Evolutionary conservation across 257 asterid genomes (phyloP).

Genomic region (Primulina huaijiensis): DNA sequence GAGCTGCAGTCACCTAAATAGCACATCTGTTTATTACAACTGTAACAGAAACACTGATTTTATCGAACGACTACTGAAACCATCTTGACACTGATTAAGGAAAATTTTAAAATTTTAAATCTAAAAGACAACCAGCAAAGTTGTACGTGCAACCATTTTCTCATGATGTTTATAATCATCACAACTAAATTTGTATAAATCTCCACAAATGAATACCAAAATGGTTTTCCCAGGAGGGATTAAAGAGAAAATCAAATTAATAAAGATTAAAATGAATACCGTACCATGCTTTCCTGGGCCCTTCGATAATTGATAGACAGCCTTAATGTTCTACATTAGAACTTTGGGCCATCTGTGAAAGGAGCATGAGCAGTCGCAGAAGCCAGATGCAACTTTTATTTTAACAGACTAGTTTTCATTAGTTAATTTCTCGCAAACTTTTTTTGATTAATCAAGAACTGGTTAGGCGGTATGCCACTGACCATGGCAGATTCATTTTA

Average conservation of each 20-base stretch:
- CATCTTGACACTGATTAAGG: background rate
- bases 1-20: background rate
- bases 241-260: background rate
- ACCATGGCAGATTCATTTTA: background rate
- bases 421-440: slow-evolving; percentile 9
- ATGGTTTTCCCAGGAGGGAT: background rate
- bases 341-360: slow-evolving; percentile 2
- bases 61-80: background rate
- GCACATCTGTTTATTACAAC: background rate
- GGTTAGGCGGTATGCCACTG: background rate
- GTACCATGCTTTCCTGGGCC: background rate
- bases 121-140: background rate
- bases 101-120: no score
- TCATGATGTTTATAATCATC: no score
- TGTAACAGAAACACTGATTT: background rate
- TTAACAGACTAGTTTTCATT: background rate
- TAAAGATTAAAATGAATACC: background rate
- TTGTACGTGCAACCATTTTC: background rate
- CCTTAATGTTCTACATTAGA: background rate
- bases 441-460: background rate
- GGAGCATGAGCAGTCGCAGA: slow-evolving; percentile 1
- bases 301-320: background rate
- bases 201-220: background rate
- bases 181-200: background rate
- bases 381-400: background rate